phyloP scores from a whole-genome alignment of 192 early-diverging fungal species.

The Rhizophagus prolifer region DNA sequence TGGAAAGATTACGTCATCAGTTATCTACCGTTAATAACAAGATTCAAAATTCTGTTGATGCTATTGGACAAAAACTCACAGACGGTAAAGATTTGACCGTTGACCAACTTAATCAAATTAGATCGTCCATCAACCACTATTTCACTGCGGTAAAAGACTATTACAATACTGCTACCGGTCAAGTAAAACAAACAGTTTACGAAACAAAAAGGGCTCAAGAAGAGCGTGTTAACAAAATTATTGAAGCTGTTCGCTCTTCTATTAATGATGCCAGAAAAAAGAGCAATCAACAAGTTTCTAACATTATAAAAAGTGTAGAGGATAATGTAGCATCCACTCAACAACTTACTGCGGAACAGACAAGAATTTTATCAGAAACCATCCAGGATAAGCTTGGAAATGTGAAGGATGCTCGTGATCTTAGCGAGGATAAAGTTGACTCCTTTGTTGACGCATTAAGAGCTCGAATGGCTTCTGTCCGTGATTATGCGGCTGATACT shows the following conservation, averaged over 20 bases:
- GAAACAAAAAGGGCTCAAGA: conserved; percentile 3
- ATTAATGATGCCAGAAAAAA: background rate
- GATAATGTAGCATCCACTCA: background rate
- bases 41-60: conserved; percentile 16
- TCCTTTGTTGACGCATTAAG: background rate
- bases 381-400: conserved; percentile 7
- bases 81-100: conserved; percentile 17
- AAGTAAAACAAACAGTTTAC: background rate
- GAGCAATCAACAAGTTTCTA: background rate
- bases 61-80: conserved; percentile 14
- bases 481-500: background rate
- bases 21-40: conserved; percentile 5
- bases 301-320: background rate
- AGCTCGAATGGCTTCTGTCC: background rate
- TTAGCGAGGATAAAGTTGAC: conserved; percentile 8
- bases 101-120: conserved; percentile 15
- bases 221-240: conserved; percentile 9
- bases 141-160: background rate
- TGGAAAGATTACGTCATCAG: conserved; percentile 6
- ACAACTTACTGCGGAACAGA: conserved; percentile 12
- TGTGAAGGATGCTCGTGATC: background rate
- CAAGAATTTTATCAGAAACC: background rate
- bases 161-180: background rate
- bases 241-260: background rate
- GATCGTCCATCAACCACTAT: background rate